phyloP scores from a whole-genome alignment of 1,284 basidiomycete species.

The Ceratobasidium sp. region DNA sequence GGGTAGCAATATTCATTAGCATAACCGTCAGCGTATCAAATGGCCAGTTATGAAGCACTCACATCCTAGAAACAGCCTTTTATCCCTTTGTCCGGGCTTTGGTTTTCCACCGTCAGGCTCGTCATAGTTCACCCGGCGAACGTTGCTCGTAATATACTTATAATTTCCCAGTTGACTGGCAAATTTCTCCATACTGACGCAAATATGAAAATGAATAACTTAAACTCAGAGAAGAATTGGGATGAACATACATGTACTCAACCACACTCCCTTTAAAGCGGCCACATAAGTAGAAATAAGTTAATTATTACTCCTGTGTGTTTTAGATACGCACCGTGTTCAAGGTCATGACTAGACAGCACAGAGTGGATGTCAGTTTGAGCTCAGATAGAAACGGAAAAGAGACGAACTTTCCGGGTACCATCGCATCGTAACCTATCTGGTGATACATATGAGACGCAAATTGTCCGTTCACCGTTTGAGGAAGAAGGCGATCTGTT shows the following conservation, averaged over 20 bases:
- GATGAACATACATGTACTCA: background rate
- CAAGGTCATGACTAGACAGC: constrained; percentile 8
- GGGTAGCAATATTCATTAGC: background rate
- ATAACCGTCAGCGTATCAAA: background rate
- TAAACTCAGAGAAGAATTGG: background rate
- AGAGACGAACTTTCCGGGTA: constrained; percentile 14
- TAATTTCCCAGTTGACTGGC: background rate
- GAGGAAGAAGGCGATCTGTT: constrained; percentile 6
- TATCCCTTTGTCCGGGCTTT: background rate
- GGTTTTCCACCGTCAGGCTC: background rate
- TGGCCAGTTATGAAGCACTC: background rate
- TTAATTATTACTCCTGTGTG: too few relatives aligned
- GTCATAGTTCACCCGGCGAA: background rate
- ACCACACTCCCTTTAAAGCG: background rate
- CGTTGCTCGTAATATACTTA: constrained; percentile 12
- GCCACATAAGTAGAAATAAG: background rate
- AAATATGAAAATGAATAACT: background rate
- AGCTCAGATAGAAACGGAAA: too few relatives aligned
- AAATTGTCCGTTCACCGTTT: constrained; percentile 8
- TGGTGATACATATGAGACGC: background rate
- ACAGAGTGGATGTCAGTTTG: background rate
- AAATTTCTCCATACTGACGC: background rate
- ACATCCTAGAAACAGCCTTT: background rate
- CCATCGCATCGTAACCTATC: constrained; percentile 2
- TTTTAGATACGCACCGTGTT: background rate